Evolutionary conservation across 2,329 filamentous ascomycete species (phyloP), one percentile per base, ranked within the genome.

Genomic region (Neofusicoccum laricinum): DNA sequence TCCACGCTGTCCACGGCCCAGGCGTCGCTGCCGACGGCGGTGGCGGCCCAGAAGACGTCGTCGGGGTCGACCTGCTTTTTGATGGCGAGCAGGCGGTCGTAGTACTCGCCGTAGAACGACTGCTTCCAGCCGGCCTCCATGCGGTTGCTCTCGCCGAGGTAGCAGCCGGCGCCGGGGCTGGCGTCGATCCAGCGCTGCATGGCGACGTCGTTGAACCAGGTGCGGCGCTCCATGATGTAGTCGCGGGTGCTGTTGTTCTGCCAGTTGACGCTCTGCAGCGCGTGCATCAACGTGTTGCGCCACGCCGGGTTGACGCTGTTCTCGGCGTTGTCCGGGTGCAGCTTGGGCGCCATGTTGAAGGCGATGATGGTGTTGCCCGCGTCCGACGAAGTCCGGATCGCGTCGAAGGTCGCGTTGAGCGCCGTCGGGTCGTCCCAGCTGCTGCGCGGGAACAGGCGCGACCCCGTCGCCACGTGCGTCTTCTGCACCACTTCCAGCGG

Each of bases 371-470:
- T 48, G 51, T 49, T 51, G 43, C 46, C 46, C 32, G 32, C 46
- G 11, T 62, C 49, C 32, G 30, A 40, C 36, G 65, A 63, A 34
- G 32, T 2, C 8, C 64, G 58, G 40, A 65, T 61, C 2, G 66
- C 65, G 1, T 76, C 73, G 0, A 85, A 78, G 2, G 83, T 66
- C 63, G 75, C 80, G 0, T 67, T 51, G 8, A 40, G 45, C 41
- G 76, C 70, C 0, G 75, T 61, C 1, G 69, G 69, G 48, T 78
- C 77, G 14, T 69, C 68, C 70, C 74, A 80, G 65, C 77, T 78
- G 14, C 71, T 69, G 25, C 73, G 72, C 1, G 80, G 79, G 3
- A 86, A 64, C 1, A 86, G 73, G 12, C 83, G 74, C 0, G 82
- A 85, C 0, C 77, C 80, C 4, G 80, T 53, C 21, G 79, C 75